Evolutionary conservation across 257 asterid genomes (phyloP).

Genomic region (Solanum pennellii): DNA sequence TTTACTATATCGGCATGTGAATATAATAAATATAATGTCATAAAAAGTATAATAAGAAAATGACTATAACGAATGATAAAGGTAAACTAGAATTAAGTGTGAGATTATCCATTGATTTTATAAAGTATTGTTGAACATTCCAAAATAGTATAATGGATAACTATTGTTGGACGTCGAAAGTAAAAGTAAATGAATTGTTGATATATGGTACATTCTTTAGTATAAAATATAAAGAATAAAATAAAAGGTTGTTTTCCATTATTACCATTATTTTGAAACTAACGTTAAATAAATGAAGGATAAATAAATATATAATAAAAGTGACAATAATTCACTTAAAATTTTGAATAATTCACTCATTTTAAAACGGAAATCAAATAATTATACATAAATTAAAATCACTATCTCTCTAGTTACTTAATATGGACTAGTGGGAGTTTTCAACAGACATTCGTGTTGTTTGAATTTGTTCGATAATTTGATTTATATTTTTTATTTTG

Average conservation of each 20-base stretch:
- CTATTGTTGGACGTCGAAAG: not conserved
- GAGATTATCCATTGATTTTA: no score
- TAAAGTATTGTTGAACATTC: no score
- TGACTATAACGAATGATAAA: no score
- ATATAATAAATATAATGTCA: no score
- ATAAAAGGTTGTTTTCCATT: not conserved
- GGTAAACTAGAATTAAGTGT: not conserved
- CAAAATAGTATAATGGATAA: no score
- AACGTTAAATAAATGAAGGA: not conserved
- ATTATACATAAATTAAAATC: no score
- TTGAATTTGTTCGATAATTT: not conserved
- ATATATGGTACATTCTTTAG: no score
- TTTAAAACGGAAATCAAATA: no score
- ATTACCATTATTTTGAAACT: not conserved
- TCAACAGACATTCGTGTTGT: not conserved
- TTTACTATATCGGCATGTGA: not conserved
- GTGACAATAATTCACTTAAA: not conserved
- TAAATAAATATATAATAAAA: no score
- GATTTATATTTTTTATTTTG: not conserved
- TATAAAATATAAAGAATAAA: no score
- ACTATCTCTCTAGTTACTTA: not conserved
- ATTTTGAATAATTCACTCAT: not conserved
- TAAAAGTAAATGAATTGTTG: no score
- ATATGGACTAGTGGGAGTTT: rapidly evolving
- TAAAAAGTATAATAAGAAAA: no score